A percentile compares a stretch with the other conserved stretches of the same genome.
phyloP scores from a whole-genome alignment of 495 filamentous ascomycete species.

The Polyplosphaeria fusca region DNA sequence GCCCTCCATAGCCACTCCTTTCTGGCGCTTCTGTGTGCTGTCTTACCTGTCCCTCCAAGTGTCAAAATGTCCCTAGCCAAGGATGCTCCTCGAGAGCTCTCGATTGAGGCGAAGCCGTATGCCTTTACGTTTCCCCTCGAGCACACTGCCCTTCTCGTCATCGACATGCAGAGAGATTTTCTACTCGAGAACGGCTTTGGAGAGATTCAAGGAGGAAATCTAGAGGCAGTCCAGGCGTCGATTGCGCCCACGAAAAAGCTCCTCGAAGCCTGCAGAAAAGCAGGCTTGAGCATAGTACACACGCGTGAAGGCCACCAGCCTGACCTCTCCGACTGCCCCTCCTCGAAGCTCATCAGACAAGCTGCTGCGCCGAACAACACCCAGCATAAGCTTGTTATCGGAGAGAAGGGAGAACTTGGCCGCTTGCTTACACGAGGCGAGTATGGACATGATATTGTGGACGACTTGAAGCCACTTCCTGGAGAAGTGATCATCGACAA shows the following conservation, averaged over 20 bases:
- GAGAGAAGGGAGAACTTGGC: constrained; percentile 45
- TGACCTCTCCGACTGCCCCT: constrained; percentile 52
- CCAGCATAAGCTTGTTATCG: constrained; percentile 49
- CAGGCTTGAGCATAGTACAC: constrained; percentile 39
- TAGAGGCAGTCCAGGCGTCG: constrained; percentile 43
- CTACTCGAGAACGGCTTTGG: constrained; percentile 39
- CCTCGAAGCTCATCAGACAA: constrained; percentile 50
- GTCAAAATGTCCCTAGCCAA: constrained; percentile 15
- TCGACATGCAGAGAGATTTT: constrained; percentile 45
- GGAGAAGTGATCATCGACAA: constrained; percentile 41
- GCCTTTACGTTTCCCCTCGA: constrained; percentile 39
- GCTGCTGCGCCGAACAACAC: constrained; percentile 42
- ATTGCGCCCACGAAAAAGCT: constrained; percentile 48
- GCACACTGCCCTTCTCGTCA: constrained; percentile 41
- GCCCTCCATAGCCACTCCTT: too few species aligned
- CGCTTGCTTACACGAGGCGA: constrained; percentile 27
- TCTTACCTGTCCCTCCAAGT: too few species aligned
- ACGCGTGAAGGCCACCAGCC: constrained; percentile 46
- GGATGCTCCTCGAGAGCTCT: constrained; percentile 14
- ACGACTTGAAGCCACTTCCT: constrained; percentile 36
- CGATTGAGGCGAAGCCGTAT: constrained; percentile 43
- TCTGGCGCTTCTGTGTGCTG: too few species aligned
- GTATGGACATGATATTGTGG: constrained; percentile 45
- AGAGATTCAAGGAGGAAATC: constrained; percentile 44
- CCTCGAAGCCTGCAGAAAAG: constrained; percentile 55